These are phyloP conservation scores for Nakazawaea wickerhamii DNA, from an alignment of 805 yeast species.

Conservation along the genomic window DNA sequence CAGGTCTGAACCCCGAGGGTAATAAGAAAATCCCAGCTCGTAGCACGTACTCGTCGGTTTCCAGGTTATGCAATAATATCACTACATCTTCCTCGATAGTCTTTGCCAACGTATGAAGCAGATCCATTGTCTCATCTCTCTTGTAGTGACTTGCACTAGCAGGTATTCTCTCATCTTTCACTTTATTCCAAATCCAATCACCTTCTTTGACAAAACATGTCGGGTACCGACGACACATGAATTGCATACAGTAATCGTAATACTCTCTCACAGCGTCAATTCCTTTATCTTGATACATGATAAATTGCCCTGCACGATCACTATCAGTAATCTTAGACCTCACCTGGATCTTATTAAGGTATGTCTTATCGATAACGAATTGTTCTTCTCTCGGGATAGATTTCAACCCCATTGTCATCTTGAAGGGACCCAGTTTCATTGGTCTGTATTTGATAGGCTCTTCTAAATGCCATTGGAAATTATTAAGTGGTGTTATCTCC, in stretches of 20 bases:
- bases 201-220: not conserved
- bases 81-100: conserved; percentile 61
- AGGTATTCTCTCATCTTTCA: conserved; percentile 37
- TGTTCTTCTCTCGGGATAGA: conserved; percentile 45
- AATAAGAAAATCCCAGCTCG: conserved; percentile 55
- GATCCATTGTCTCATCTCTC: conserved; percentile 10
- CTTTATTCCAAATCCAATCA: conserved; percentile 25
- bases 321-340: conserved; percentile 29
- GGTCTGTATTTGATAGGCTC: conserved; percentile 41
- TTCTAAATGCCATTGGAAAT: conserved; percentile 38
- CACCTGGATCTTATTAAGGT: conserved; percentile 37
- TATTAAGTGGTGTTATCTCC: conserved; percentile 25
- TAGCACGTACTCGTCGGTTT: conserved; percentile 46
- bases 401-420: conserved; percentile 58
- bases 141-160: conserved; percentile 14
- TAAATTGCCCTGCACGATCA: conserved; percentile 26
- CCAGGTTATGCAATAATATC: conserved; percentile 38
- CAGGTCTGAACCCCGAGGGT: conserved; percentile 72
- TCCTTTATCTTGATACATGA: conserved; percentile 27
- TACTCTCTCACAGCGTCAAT: conserved; percentile 41
- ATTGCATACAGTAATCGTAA: conserved; percentile 34
- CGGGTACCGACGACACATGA: conserved; percentile 3
- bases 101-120: conserved; percentile 16
- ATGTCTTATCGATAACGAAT: conserved; percentile 59
- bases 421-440: conserved; percentile 43